Base-by-base conservation (phyloP, 495 filamentous ascomycete species). In the Bryoglossum gracile region DNA sequence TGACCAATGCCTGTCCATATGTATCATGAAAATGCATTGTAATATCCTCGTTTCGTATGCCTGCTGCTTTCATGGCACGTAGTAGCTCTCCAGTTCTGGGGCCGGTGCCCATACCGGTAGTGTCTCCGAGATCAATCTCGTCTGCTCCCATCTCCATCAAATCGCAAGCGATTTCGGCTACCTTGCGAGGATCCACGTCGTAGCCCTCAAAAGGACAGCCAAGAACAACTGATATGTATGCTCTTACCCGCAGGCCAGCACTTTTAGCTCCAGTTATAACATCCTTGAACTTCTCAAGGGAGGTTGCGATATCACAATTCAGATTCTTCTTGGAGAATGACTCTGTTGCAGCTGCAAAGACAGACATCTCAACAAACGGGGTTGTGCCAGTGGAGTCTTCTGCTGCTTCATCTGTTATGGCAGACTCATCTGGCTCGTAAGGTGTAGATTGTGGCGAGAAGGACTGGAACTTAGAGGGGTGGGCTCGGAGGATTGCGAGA, bases 11-110 rank as follows among this genome's bases (percentile, higher is more conserved):
- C 68, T 92, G 86, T 8, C 90, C 94, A 65, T 94, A 99, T 3
- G 94, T 99, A 58, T 98, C 89, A 54, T 97, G 92, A 61, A 96
- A 96, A 59, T 98, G 92, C 64, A 94, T 80, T 1, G 91, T 90
- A 1, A 98, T 56, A 57, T 94, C 89, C 55, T 85, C 82, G 28
- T 75, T 83, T 35, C 81, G 72, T 38, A 97, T 81, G 0, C 89
- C 87, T 3, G 88, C 86, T 3, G 81, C 79, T 18, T 73, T 71
- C 59, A 95, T 71, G 16, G 86, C 79, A 45, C 73, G 69, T 48
- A 94, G 65, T 33, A 94, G 72, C 58, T 81, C 76, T 57, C 76
- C 71, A 0, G 86, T 92, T 18, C 83, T 73, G 0, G 89, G 87
- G 17, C 83, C 87, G 0, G 92, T 97, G 4, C 94, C 92, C 86